Conservation (phyloP, 352 stramenopile genomes). For the Phytophthora capsici region DNA sequence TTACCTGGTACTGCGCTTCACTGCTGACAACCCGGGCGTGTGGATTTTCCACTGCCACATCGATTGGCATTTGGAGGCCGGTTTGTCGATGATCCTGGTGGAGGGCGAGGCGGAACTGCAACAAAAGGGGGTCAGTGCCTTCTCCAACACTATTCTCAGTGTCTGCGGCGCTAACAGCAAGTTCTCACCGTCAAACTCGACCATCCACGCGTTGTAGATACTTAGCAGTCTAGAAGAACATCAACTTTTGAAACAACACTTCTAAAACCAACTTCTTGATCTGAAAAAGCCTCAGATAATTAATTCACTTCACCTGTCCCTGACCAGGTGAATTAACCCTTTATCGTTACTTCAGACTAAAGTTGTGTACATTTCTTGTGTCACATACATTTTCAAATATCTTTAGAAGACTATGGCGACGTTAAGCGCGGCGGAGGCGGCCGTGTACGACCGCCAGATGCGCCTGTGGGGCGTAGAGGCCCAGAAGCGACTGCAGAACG, state of each 20-base stretch:
- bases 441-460: constrained; percentile 99
- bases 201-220: not conserved
- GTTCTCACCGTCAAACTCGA: constrained; percentile 17
- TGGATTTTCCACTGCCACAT: constrained; percentile 57
- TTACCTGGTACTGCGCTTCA: constrained; percentile 44
- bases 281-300: too few species aligned
- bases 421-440: constrained; percentile 88
- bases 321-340: too few species aligned
- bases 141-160: constrained; percentile 31
- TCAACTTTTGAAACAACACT: too few species aligned
- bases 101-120: constrained; percentile 30
- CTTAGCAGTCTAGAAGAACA: not conserved
- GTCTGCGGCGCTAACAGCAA: constrained; percentile 23
- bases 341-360: too few species aligned
- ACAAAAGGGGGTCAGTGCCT: constrained; percentile 13
- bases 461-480: constrained; percentile 98
- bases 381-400: not conserved
- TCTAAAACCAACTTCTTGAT: too few species aligned
- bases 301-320: too few species aligned
- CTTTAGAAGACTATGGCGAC: constrained; percentile 23
- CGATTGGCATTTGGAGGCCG: constrained; percentile 42
- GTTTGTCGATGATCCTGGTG: constrained; percentile 36
- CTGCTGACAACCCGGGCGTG: constrained; percentile 40
- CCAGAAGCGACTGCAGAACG: constrained; percentile 92
- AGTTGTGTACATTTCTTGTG: not conserved